A percentile compares a stretch with the other conserved stretches of the same genome.
Conservation (phyloP, 2,329 filamentous ascomycete genomes). For the Hymenoscyphus infarciens region DNA sequence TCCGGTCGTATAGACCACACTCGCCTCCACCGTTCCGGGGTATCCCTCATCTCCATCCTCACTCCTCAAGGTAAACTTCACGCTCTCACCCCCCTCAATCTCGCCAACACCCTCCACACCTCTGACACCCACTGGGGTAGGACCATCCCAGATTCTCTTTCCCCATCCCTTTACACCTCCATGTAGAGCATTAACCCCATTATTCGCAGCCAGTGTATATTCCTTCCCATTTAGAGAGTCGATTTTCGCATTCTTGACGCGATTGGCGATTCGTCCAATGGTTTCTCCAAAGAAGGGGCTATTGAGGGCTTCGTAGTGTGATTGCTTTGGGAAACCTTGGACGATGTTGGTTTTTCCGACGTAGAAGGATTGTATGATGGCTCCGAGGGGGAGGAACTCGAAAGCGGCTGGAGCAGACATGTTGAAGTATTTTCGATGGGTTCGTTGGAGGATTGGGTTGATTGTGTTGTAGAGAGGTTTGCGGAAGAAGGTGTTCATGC, state of each 20-base stretch:
- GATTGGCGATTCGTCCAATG: constrained; percentile 82
- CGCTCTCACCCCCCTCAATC: constrained; percentile 58
- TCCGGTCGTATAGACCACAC: constrained; percentile 73
- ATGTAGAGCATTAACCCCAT: constrained; percentile 73
- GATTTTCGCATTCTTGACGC: constrained; percentile 70
- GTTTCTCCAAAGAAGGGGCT: constrained; percentile 85
- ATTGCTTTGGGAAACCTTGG: constrained; percentile 73
- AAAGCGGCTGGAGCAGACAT: constrained; percentile 39
- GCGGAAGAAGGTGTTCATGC: constrained; percentile 1
- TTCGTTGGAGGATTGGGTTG: not conserved
- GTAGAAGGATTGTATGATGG: constrained; percentile 76
- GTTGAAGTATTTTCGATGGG: not conserved
- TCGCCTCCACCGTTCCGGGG: constrained; percentile 77
- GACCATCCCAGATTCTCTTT: constrained; percentile 73
- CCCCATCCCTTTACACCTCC: constrained; percentile 76
- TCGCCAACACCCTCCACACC: constrained; percentile 53
- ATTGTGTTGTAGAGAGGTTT: not conserved
- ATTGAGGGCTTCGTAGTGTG: constrained; percentile 74
- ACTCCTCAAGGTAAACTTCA: constrained; percentile 64
- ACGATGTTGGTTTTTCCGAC: constrained; percentile 83
- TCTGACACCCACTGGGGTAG: constrained; percentile 54
- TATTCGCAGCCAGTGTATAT: constrained; percentile 71
- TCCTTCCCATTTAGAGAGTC: constrained; percentile 66
- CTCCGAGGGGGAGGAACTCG: constrained; percentile 70
- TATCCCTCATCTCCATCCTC: constrained; percentile 84